phyloP scores from a whole-genome alignment of 345 rosid genomes.

The Carallia pectinifolia region DNA sequence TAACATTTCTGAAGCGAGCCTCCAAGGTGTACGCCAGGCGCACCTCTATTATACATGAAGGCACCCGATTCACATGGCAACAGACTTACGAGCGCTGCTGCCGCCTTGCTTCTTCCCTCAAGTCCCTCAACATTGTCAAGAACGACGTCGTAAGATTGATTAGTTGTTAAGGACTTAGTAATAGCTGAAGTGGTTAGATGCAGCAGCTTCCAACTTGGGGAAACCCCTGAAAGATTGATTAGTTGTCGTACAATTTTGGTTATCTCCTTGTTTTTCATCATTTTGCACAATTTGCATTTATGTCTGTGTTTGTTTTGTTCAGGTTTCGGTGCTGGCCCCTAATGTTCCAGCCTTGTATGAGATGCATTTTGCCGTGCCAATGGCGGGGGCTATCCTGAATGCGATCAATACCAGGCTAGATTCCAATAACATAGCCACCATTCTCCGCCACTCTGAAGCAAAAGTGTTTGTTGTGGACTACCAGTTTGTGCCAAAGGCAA shows the following conservation, averaged over 20 bases:
- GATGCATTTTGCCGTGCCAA: conserved; percentile 77
- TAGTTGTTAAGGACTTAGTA: too few relatives aligned
- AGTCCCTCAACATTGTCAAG: conserved; percentile 39
- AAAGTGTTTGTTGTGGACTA: conserved; percentile 58
- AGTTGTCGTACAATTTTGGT: background rate
- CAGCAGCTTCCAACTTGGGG: too few relatives aligned
- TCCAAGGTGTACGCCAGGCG: conserved; percentile 10
- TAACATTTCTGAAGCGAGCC: conserved; percentile 16
- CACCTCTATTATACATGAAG: background rate
- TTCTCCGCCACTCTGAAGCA: conserved; percentile 55
- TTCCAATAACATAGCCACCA: conserved; percentile 48
- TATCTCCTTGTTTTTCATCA: background rate
- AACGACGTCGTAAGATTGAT: conserved; percentile 44
- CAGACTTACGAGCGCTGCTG: conserved; percentile 23
- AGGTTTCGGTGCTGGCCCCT: conserved; percentile 75
- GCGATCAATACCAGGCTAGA: conserved; percentile 64
- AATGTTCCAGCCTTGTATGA: conserved; percentile 76
- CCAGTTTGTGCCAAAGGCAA: conserved; percentile 35
- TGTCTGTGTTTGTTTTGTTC: background rate
- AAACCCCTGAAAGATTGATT: too few relatives aligned
- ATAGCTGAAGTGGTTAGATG: too few relatives aligned
- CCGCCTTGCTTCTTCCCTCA: conserved; percentile 14
- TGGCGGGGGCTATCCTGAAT: conserved; percentile 75
- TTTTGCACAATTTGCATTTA: background rate
- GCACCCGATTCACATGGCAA: conserved; percentile 11